Evolutionary conservation across 257 asterid genomes (phyloP).

Genomic region (Plectranthus barbatus): DNA sequence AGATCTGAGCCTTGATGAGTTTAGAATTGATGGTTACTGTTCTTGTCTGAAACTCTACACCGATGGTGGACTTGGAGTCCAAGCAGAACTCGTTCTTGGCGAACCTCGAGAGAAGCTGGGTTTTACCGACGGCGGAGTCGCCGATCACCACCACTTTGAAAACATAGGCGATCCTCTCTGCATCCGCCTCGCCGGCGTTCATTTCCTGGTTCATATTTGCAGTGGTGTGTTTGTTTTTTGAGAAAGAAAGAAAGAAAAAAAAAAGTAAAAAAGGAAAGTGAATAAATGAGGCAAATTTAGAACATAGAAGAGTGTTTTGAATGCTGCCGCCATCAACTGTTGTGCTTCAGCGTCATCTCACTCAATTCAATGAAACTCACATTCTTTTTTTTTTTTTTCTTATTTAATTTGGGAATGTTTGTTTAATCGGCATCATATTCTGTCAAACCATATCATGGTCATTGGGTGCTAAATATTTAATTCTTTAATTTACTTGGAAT

Average conservation of each 20-base stretch:
- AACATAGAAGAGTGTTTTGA: too few relatives aligned
- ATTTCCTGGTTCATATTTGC: conserved; percentile 35
- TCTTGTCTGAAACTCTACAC: conserved; percentile 71
- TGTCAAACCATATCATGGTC: neutral
- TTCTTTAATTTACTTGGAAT: too few relatives aligned
- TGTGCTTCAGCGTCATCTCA: too few relatives aligned
- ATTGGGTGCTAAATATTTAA: too few relatives aligned
- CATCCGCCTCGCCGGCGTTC: conserved; percentile 24
- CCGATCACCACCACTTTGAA: conserved; percentile 83
- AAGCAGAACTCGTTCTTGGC: conserved; percentile 60
- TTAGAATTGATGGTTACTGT: conserved; percentile 54
- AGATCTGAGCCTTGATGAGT: conserved; percentile 61
- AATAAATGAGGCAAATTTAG: conserved; percentile 1
- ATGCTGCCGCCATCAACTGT: neutral
- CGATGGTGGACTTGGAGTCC: conserved; percentile 78
- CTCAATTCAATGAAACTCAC: neutral
- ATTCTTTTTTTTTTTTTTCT: neutral
- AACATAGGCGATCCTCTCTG: conserved; percentile 53
- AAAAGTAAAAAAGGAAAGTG: neutral
- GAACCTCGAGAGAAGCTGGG: conserved; percentile 69
- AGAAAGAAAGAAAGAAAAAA: neutral
- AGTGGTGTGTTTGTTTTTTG: neutral
- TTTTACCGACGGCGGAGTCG: conserved; percentile 75
- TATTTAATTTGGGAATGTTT: neutral
- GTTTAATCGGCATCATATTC: neutral